These are phyloP conservation scores for Sclerotinia subarctica DNA, from an alignment of 2,329 filamentous ascomycete genomes.

Conservation along the genomic window DNA sequence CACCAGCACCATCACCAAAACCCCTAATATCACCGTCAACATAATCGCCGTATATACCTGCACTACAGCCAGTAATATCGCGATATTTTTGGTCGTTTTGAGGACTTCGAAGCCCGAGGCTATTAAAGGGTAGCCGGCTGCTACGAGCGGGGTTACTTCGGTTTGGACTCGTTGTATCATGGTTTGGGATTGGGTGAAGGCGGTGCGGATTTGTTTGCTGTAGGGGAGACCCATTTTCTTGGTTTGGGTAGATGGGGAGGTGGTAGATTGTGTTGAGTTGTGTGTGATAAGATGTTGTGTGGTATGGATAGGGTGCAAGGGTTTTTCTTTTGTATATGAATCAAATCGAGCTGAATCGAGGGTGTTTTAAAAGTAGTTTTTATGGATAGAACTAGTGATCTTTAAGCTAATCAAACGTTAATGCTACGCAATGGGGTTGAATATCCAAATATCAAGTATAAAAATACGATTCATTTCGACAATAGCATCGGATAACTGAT, in stretches of 20 bases:
- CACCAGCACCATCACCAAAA: not conserved
- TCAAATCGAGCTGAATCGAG: not conserved
- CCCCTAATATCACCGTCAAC: not conserved
- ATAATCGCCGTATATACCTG: not conserved
- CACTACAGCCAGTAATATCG: not conserved
- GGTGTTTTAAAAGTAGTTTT: not conserved
- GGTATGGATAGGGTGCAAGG: too few species aligned
- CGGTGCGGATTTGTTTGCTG: constrained; percentile 3
- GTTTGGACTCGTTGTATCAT: not conserved
- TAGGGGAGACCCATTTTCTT: not conserved
- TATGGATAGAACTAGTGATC: too few species aligned
- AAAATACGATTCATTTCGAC: not conserved
- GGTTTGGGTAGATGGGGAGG: not conserved
- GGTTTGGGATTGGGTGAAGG: constrained; percentile 1
- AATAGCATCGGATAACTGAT: not conserved
- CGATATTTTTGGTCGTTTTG: not conserved
- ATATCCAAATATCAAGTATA: not conserved
- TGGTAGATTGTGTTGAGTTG: too few species aligned
- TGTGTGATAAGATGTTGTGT: too few species aligned
- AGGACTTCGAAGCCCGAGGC: not conserved
- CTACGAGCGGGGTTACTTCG: not conserved
- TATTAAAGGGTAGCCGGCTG: not conserved
- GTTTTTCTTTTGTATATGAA: not conserved
- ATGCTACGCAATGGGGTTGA: too few species aligned
- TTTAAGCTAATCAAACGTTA: too few species aligned